Evolutionary conservation across 2,329 filamentous ascomycete species (phyloP).

Genomic region (Monosporascus sp.): DNA sequence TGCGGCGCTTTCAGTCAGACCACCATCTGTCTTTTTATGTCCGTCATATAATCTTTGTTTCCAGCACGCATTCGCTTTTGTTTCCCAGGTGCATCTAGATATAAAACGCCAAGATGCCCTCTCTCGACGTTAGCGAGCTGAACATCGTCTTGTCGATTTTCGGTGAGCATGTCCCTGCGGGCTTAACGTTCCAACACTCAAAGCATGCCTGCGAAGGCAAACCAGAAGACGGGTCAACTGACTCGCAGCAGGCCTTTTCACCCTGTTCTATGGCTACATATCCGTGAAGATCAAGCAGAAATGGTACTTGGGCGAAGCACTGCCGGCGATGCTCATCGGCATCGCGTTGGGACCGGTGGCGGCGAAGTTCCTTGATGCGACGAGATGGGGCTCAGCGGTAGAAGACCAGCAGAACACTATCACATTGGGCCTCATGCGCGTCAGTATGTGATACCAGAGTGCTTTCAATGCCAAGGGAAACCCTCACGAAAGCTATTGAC

Average conservation of each 20-base stretch:
- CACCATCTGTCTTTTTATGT: too few relatives aligned
- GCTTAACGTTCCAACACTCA: too few relatives aligned
- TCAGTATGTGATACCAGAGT: constrained; percentile 55
- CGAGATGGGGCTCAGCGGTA: constrained; percentile 33
- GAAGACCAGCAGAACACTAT: constrained; percentile 32
- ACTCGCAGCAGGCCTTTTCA: constrained; percentile 36
- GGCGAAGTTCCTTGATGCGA: constrained; percentile 45
- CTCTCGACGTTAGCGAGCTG: constrained; percentile 44
- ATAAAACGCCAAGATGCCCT: constrained; percentile 32
- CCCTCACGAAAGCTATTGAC: too few relatives aligned
- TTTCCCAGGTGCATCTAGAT: too few relatives aligned
- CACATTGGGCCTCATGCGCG: constrained; percentile 45
- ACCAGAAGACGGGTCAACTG: constrained; percentile 7
- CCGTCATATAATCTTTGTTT: too few relatives aligned
- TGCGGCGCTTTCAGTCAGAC: too few relatives aligned
- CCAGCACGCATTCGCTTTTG: too few relatives aligned
- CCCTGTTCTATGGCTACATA: constrained; percentile 42
- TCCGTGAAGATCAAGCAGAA: constrained; percentile 47
- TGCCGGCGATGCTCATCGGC: constrained; percentile 50
- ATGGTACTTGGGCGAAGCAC: constrained; percentile 54
- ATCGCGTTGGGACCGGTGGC: constrained; percentile 49
- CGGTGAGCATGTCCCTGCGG: constrained; percentile 25
- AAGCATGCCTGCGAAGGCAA: too few relatives aligned
- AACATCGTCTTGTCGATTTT: constrained; percentile 45
- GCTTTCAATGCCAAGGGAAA: too few relatives aligned